Evolutionary conservation across 2,329 filamentous ascomycete genomes (phyloP), one percentile per base, ranked within the genome.

Genomic region (Gyromitra esculenta): DNA sequence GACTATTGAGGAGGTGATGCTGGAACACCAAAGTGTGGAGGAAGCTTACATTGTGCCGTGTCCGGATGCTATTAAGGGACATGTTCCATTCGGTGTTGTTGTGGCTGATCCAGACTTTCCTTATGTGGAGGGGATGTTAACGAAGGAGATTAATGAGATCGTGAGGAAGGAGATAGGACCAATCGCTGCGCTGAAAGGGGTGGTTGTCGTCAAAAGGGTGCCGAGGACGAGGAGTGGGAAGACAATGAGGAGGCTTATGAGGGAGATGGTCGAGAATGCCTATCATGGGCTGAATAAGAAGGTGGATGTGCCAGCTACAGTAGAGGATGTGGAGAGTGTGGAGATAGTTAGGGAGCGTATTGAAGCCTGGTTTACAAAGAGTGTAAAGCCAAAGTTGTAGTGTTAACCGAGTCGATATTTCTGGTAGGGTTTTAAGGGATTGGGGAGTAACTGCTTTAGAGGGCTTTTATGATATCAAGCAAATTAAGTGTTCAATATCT

Each of bases 171-270:
- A 96, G 81, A 96, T 98, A 70, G 94, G 94, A 5, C 89, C 92
- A 25, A 97, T 98, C 78, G 94, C 95, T 0, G 89, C 89, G 1
- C 87, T 98, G 0, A 93, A 93, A 7, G 94, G 94, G 1, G 91
- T 97, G 81, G 91, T 97, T 67, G 92, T 93, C 79, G 92, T 92
- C 50, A 91, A 91, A 15, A 94, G 97, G 87, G 97, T 97, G 67
- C 94, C 95, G 5, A 94, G 94, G 85, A 97, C 95, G 15, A 85
- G 94, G 37, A 93, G 91, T n/a, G 95, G 95, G 37, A 98, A 97
- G 87, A 97, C 93, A 3, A 84, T 97, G 75, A 87, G 94, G 2
- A 86, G 94, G 31, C 93, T 97, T 41, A 84, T 97, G 82, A 87
- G 92, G 41, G 92, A 97, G 84, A 84, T 97, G 79, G 85, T 97